Evolutionary conservation across 1,139 yeast species (phyloP), one percentile per base, ranked within the genome.

Genomic region (Lodderomyces pseudojiufengensis): DNA sequence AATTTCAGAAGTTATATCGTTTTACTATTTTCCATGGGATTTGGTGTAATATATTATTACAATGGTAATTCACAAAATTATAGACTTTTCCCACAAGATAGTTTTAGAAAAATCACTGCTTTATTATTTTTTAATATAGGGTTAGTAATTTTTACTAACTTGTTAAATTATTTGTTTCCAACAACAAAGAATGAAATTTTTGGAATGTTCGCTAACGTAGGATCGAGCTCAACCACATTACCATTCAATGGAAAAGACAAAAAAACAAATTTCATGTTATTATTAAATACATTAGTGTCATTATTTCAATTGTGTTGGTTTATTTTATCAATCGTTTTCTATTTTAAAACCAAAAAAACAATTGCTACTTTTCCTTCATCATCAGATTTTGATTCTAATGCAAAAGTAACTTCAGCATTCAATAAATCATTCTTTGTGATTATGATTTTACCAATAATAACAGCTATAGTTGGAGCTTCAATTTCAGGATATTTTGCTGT

Each of bases 21-120:
- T n/a, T 52, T 63, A 24, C 37, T 63, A 23, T 63, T 65, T 40
- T 44, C 66, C 27, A 63, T 63, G 70, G 72, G 72, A 0, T 63
- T 58, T 38, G 72, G 72, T 1, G 68, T 64, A 3, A 47, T 65
- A 14, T 65, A 61, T 41, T 57, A 56, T 41, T 58, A 54, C 28
- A 47, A 48, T 27, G 56, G 55, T 3, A 51, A 48, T 24, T 49
- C 65, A 12, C 49, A 47, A 33, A 54, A 57, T 30, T 62, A 50
- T 35, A 47, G 67, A 34, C 41, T 51, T 28, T 40, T 64, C 9
- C 70, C 70, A 2, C 38, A 42, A 7, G 38, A 45, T 3, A 39
- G 47, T 14, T 36, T 48, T 36, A 49, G 43, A n/a, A 39, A 43
- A 10, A 59, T 63, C 5, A 32, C 39, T 3, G 36, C 35, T 4